phyloP scores from a whole-genome alignment of 2,329 filamentous ascomycete species.

The Beauveria rudraprayagi region DNA sequence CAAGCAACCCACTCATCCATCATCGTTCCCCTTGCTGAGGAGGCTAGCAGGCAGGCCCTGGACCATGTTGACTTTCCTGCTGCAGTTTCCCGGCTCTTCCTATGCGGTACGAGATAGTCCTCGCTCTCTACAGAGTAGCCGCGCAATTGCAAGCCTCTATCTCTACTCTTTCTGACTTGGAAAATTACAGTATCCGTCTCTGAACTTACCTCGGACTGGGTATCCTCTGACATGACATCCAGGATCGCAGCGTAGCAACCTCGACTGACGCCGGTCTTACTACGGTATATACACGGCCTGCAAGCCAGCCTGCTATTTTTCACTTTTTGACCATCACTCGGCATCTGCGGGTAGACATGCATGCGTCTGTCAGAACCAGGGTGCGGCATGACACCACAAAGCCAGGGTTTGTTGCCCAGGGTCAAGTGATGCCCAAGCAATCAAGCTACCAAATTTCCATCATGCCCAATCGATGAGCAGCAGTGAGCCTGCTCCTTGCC shows the following conservation, averaged over 20 bases:
- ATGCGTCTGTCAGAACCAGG: not conserved
- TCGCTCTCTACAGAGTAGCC: not conserved
- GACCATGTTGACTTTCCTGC: not conserved
- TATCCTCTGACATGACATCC: not conserved
- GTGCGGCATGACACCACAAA: constrained; percentile 2
- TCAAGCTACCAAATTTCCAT: constrained; percentile 4
- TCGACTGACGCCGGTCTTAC: not conserved
- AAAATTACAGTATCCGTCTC: not conserved
- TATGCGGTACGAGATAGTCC: constrained; percentile 6
- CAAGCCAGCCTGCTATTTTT: not conserved
- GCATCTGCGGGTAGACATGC: not conserved
- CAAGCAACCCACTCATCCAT: not conserved
- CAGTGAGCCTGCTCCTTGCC: not conserved
- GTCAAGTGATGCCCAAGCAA: constrained; percentile 3
- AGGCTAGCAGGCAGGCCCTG: not conserved
- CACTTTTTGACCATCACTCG: not conserved
- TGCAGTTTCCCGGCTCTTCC: not conserved
- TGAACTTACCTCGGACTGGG: not conserved
- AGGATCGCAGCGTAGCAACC: constrained; percentile 4
- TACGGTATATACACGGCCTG: not conserved
- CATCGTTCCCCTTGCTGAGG: not conserved
- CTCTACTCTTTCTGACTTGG: not conserved
- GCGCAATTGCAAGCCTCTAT: not conserved
- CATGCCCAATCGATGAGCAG: constrained; percentile 5
- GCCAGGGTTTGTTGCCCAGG: not conserved